A percentile compares a stretch with the other conserved stretches of the same genome.
These are phyloP conservation scores for Magnusiomyces sp. DNA, from an alignment of 1,139 yeast genomes.

Conservation along the genomic window DNA sequence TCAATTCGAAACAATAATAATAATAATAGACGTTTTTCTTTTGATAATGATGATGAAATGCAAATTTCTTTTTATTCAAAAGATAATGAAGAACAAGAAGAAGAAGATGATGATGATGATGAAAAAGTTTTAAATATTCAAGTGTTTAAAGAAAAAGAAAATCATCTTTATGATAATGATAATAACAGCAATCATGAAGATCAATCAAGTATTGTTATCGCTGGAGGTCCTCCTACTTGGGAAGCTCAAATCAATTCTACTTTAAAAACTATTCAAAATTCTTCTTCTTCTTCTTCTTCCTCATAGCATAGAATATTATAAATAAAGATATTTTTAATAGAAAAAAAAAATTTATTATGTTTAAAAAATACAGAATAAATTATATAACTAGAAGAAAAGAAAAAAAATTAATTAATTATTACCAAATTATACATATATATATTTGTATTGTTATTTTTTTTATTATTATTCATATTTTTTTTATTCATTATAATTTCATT, in stretches of 20 bases:
- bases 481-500: background rate
- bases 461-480: background rate
- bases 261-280: background rate
- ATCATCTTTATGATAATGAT: background rate
- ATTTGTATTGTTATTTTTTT: background rate
- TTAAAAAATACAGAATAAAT: background rate
- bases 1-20: conserved; percentile 32
- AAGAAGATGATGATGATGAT: background rate
- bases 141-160: background rate
- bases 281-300: too few species aligned
- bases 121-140: background rate
- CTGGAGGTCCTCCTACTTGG: conserved; percentile 3
- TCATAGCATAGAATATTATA: background rate
- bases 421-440: background rate
- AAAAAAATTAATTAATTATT: too few species aligned
- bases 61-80: too few species aligned
- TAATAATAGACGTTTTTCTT: too few species aligned
- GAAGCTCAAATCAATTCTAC: background rate
- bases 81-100: background rate
- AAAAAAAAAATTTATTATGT: too few species aligned
- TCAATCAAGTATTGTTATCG: background rate
- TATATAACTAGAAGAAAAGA: background rate
- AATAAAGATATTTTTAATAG: too few species aligned
- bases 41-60: too few species aligned
- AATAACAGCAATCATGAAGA: background rate